Base-by-base conservation (phyloP, 2,329 filamentous ascomycete species). In the Paraphoma sp. region DNA sequence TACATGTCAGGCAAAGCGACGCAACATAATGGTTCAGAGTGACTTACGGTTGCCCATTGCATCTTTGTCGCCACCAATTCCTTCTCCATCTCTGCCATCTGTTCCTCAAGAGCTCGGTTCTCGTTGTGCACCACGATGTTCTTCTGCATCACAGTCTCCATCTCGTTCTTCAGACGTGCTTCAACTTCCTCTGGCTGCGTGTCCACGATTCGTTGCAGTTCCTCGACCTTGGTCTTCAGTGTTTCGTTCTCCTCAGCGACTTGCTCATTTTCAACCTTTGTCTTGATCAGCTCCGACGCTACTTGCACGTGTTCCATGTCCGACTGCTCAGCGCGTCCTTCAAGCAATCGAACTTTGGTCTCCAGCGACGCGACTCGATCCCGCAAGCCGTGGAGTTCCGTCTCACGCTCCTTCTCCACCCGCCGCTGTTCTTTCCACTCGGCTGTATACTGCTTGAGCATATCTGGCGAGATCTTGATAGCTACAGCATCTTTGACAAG, bases 121-220 rank as follows among this genome's bases (percentile, higher is more conserved):
- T 97, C 92, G 67, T 96, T 93, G 71, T 98, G 93, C 7, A 98
- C 93, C 70, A 96, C 92, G 60, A 90, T 86, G 73, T 98, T 98
- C 58, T 93, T 87, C 76, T 92, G 88, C 89, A 98, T 95, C 69
- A 98, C 87, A 51, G 90, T 86, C 53, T 97, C 93, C 79, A 96
- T 93, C 78, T 98, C 94, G 10, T 86, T 85, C 74, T 90, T 87
- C 78, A 97, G 87, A 51, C 87, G 85, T 57, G 86, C 85, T 75
- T 99, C 95, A 5, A 98, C 88, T 75, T 98, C 93, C 42, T 87
- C 87, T 0, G 94, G 93, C 77, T 98, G 95, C 67, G 88, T 90
- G 73, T 97, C 91, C 30, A 98, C 93, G 38, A 98, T 89, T 45
- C 87, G 86, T 70, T 91, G 89, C 56, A 99, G 82, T 77, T 97